Conservation (phyloP, 73 alveolate genomes). For the Paramecium caudatum region DNA sequence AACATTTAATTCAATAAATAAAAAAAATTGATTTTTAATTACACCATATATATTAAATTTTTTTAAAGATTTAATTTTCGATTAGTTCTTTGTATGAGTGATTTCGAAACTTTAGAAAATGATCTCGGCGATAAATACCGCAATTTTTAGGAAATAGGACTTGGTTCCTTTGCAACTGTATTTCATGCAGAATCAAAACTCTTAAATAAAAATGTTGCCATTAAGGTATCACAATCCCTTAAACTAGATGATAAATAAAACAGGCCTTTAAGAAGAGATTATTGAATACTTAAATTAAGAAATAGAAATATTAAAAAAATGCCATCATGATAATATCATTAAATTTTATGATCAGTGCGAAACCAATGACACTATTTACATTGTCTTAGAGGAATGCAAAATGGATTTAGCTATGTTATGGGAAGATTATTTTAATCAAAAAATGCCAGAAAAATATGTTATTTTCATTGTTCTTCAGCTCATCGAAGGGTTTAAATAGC, state of each 20-base stretch:
- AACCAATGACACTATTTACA: constrained; percentile 18
- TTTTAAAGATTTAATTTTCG: no score
- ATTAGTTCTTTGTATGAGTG: no score
- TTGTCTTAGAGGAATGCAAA: constrained; percentile 12
- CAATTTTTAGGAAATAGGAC: constrained; percentile 40
- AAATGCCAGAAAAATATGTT: constrained; percentile 25
- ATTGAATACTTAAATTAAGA: constrained; percentile 10
- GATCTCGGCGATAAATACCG: constrained; percentile 44
- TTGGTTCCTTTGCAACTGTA: constrained; percentile 55
- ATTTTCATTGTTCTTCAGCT: neutral
- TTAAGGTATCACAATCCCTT: neutral
- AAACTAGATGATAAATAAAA: neutral
- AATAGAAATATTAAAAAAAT: constrained; percentile 30
- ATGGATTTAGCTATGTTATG: neutral
- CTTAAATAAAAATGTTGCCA: constrained; percentile 28
- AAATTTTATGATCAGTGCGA: constrained; percentile 19
- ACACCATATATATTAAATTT: no score
- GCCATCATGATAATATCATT: constrained; percentile 29
- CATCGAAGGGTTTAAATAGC: constrained; percentile 15
- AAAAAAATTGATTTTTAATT: constrained; percentile 17
- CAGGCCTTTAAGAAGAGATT: neutral
- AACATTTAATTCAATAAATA: neutral
- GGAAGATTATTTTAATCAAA: constrained; percentile 50
- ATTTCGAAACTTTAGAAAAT: constrained; percentile 43
- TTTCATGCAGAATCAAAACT: constrained; percentile 13